Conservation (phyloP, 345 rosid genomes). For the Citrus inodora region DNA sequence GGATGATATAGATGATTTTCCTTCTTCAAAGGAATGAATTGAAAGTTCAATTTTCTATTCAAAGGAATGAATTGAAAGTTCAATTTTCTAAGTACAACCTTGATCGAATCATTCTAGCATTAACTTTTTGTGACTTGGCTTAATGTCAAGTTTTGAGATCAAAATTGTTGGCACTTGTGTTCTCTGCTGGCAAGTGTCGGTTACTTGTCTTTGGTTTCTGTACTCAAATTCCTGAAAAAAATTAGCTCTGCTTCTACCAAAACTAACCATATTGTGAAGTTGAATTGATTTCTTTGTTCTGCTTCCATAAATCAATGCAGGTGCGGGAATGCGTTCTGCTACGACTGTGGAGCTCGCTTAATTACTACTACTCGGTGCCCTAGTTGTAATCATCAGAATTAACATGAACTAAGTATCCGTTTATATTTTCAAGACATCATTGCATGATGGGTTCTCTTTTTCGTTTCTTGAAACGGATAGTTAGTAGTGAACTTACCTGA, state of each 20-base stretch:
- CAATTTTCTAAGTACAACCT: too few relatives aligned
- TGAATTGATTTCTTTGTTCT: not conserved
- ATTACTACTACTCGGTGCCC: not conserved
- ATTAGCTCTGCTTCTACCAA: not conserved
- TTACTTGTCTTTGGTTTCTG: not conserved
- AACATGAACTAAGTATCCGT: not conserved
- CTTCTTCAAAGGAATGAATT: too few relatives aligned
- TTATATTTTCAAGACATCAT: too few relatives aligned
- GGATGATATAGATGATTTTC: not conserved
- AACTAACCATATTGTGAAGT: not conserved
- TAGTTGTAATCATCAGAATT: not conserved
- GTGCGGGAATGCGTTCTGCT: slow-evolving; percentile 28
- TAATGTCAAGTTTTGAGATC: not conserved
- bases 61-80: too few relatives aligned
- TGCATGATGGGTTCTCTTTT: not conserved
- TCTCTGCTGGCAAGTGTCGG: not conserved
- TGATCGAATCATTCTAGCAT: too few relatives aligned
- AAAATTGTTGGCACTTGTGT: not conserved
- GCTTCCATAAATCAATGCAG: not conserved
- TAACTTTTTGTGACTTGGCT: not conserved
- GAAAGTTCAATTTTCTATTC: too few relatives aligned
- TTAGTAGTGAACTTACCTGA: not conserved
- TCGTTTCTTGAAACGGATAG: not conserved
- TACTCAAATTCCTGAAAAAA: not conserved
- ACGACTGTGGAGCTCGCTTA: slow-evolving; percentile 3